Evolutionary conservation across 768 basidiomycete genomes (phyloP).

Genomic region (Trametes meyenii): DNA sequence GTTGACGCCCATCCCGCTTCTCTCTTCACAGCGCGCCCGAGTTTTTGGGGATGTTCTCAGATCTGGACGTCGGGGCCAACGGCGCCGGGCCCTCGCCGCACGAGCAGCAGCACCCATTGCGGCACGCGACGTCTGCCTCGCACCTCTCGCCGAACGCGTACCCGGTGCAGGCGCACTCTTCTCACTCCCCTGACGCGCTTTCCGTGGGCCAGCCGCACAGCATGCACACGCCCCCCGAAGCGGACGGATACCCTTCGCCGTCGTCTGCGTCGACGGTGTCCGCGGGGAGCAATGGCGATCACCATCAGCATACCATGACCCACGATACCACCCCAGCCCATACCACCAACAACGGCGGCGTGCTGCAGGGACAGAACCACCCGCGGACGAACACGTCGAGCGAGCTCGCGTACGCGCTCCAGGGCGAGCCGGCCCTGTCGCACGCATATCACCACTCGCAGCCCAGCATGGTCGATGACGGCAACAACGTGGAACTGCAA

Average conservation of each 20-base stretch:
- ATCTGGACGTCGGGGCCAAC: constrained; percentile 27
- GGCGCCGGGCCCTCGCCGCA: constrained; percentile 17
- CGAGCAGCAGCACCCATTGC: constrained; percentile 11
- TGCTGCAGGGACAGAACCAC: constrained; percentile 4
- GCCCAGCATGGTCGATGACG: neutral
- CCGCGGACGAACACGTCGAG: constrained; percentile 18
- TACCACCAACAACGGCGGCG: neutral
- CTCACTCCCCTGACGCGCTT: constrained; percentile 13
- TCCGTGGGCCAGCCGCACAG: neutral
- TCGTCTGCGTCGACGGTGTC: constrained; percentile 23
- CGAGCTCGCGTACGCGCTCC: constrained; percentile 27
- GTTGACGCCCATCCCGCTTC: neutral
- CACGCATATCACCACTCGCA: neutral
- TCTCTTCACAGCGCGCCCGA: constrained; percentile 25
- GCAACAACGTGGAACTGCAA: constrained; percentile 3
- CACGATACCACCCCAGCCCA: constrained; percentile 12
- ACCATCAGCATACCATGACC: constrained; percentile 10
- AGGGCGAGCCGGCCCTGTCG: constrained; percentile 14
- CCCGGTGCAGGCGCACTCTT: neutral
- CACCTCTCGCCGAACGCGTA: constrained; percentile 16
- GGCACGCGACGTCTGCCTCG: constrained; percentile 3
- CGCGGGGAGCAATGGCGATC: constrained; percentile 18
- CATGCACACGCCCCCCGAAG: constrained; percentile 4
- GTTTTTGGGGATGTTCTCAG: constrained; percentile 29
- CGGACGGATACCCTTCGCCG: constrained; percentile 24